A percentile compares a stretch with the other conserved stretches of the same genome.
Evolutionary conservation across 441 rosid species (phyloP).

Genomic region (Aquilaria agallochum): DNA sequence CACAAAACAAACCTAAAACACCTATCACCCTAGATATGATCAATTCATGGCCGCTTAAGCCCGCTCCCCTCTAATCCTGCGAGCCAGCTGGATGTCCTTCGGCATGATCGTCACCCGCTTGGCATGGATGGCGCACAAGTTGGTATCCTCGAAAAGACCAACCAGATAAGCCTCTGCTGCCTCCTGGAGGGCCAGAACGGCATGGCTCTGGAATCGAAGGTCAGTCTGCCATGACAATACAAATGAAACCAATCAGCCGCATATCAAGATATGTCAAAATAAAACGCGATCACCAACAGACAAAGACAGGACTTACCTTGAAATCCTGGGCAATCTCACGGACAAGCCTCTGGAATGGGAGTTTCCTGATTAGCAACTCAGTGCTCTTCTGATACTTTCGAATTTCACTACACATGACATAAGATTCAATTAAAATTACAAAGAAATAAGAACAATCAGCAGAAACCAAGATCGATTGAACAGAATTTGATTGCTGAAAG

Average conservation of each 20-base stretch:
- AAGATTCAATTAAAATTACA: no score
- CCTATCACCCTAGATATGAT: no score
- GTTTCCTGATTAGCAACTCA: constrained; percentile 57
- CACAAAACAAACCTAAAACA: no score
- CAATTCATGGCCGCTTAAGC: constrained; percentile 18
- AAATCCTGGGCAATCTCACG: constrained; percentile 79
- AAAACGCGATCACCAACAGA: no score
- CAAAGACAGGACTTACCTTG: constrained; percentile 26
- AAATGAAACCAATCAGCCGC: neutral
- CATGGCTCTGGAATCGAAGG: constrained; percentile 54
- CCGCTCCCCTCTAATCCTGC: constrained; percentile 48
- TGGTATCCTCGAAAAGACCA: constrained; percentile 46
- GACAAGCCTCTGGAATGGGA: constrained; percentile 65
- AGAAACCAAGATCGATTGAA: neutral
- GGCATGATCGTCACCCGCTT: constrained; percentile 52
- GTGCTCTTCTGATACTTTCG: constrained; percentile 75
- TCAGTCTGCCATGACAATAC: constrained; percentile 31
- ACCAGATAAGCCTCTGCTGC: constrained; percentile 47
- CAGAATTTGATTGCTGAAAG: neutral
- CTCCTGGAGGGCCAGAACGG: constrained; percentile 42
- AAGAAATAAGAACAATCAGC: neutral
- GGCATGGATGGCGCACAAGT: constrained; percentile 44
- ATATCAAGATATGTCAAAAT: neutral
- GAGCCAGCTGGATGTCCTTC: constrained; percentile 43
- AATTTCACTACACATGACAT: constrained; percentile 36